Evolutionary conservation across 257 asterid species (phyloP).

Genomic region (Nicotiana tabacum): DNA sequence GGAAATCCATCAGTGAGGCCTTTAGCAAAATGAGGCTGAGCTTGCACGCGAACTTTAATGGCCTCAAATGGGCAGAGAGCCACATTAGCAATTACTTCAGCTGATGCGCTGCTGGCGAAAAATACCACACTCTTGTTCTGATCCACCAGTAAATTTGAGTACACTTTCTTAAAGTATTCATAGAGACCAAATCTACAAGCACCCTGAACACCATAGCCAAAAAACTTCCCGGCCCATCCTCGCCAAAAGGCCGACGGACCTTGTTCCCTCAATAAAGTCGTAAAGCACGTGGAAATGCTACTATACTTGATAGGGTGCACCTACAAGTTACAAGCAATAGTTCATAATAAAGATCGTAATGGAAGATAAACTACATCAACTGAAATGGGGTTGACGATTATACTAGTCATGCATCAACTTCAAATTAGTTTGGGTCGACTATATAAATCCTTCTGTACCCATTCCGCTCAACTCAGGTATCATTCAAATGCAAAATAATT

Average conservation of each 20-base stretch:
- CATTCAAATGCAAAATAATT: background rate
- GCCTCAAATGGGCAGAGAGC: conserved; percentile 48
- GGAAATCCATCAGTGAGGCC: conserved; percentile 44
- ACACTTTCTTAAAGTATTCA: conserved; percentile 37
- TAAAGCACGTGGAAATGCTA: conserved; percentile 33
- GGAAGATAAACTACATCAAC: background rate
- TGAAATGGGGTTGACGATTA: background rate
- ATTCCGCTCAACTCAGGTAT: background rate
- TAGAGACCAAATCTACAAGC: conserved; percentile 49
- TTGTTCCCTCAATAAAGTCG: conserved; percentile 31
- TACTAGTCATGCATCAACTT: background rate
- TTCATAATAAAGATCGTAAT: background rate
- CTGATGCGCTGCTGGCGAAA: conserved; percentile 36
- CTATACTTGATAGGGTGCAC: conserved; percentile 34
- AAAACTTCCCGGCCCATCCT: conserved; percentile 46
- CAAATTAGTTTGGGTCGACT: background rate
- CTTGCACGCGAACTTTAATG: conserved; percentile 44
- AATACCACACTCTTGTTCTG: conserved; percentile 36
- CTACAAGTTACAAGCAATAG: conserved; percentile 9
- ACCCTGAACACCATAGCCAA: conserved; percentile 47
- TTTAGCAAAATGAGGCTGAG: conserved; percentile 38
- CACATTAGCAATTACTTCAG: conserved; percentile 39
- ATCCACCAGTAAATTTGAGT: conserved; percentile 27
- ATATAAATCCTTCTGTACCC: background rate
- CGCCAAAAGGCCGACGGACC: conserved; percentile 47